Evolutionary conservation across 176 grass and related monocot species (phyloP).

Genomic region (Aegilops sharonensis): DNA sequence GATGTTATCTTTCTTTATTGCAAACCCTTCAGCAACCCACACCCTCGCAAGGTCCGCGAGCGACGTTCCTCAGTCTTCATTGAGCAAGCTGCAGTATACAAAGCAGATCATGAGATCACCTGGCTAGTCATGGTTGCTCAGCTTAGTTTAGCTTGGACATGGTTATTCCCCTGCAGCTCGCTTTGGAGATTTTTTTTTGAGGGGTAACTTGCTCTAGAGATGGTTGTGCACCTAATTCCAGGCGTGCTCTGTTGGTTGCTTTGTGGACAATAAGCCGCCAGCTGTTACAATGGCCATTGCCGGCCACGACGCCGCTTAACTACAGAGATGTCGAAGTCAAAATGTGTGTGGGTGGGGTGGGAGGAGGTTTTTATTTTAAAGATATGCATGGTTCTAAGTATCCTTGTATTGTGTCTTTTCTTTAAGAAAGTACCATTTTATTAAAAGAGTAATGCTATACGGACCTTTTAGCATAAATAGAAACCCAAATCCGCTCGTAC

Average conservation of each 20-base stretch:
- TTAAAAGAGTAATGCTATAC: no score
- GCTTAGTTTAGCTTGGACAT: no score
- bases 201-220: no score
- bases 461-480: not conserved
- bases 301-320: not conserved
- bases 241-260: no score
- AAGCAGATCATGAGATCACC: no score
- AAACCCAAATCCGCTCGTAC: not conserved
- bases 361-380: not conserved
- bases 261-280: no score
- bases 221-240: no score
- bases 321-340: not conserved
- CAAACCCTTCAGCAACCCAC: slow-evolving; percentile 59
- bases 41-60: slow-evolving; percentile 39
- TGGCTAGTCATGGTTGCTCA: no score
- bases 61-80: slow-evolving; percentile 18
- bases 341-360: not conserved
- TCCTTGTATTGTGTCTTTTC: not conserved
- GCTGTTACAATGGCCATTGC: not conserved
- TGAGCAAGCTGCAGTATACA: no score
- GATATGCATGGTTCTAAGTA: not conserved
- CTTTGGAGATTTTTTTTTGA: no score
- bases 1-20: slow-evolving; percentile 6
- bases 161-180: no score
- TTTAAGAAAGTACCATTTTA: no score